Percentiles rank a stretch among this genome's conserved stretches.
phyloP scores from a whole-genome alignment of 108 stramenopile species.

The Nannochloropsis oceanica region DNA sequence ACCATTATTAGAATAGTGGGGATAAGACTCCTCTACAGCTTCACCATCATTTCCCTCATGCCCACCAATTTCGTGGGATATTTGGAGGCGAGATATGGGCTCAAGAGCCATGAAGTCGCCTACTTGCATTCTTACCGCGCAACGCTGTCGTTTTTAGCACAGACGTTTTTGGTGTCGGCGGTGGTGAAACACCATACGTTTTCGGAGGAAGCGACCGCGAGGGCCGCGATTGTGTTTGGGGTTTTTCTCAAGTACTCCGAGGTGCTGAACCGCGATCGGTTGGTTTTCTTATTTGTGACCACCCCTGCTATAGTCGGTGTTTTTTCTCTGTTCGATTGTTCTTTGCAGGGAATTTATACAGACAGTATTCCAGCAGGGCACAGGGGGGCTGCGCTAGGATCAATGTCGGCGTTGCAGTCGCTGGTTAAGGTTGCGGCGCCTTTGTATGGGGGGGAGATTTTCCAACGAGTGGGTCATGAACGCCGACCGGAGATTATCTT shows the following conservation, averaged over 20 bases:
- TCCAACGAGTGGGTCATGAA: not conserved
- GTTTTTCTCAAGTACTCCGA: not conserved
- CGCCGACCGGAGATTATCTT: not conserved
- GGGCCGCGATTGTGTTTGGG: not conserved
- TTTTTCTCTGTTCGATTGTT: not conserved
- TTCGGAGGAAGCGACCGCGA: not conserved
- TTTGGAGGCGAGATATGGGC: not conserved
- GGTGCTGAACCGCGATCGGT: not conserved
- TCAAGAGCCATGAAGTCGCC: not conserved
- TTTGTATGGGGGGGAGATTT: slow-evolving; percentile 9
- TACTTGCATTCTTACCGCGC: not conserved
- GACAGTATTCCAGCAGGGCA: slow-evolving; percentile 7
- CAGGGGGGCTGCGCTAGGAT: slow-evolving; percentile 17
- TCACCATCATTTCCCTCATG: slow-evolving; percentile 3
- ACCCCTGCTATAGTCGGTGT: not conserved
- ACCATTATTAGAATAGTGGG: slow-evolving; percentile 7
- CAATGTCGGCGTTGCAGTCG: slow-evolving; percentile 2
- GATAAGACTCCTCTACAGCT: slow-evolving; percentile 2
- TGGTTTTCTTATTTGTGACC: not conserved
- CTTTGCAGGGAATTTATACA: slow-evolving; percentile 17
- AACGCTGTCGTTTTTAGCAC: not conserved
- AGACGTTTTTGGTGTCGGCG: not conserved
- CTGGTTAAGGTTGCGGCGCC: slow-evolving; percentile 12
- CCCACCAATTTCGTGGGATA: slow-evolving; percentile 14
- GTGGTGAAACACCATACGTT: not conserved